A percentile compares a stretch with the other conserved stretches of the same genome.
Evolutionary conservation across 345 rosid species (phyloP).

Genomic region (Microcos paniculata): DNA sequence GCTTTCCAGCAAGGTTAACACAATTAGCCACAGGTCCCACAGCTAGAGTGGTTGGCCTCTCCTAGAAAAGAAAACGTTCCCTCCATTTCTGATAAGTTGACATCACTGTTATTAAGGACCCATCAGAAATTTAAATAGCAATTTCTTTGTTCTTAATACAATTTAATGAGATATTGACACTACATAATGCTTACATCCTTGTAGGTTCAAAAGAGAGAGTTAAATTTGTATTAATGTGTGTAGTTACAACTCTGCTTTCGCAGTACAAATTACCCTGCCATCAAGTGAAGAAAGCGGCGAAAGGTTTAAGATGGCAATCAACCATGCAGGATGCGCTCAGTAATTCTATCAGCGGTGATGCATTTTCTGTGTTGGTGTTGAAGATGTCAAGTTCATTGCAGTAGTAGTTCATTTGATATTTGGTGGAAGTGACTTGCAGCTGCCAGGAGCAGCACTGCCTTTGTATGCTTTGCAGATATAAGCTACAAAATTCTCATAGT

Average conservation of each 20-base stretch:
- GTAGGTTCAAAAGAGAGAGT: no score
- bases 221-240: no score
- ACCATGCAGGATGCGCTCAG: neutral
- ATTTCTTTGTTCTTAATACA: neutral
- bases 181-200: no score
- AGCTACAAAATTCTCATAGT: slow-evolving; percentile 29
- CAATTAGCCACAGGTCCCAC: neutral
- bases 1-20: neutral
- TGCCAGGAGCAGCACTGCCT: slow-evolving; percentile 25
- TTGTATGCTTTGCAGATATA: slow-evolving; percentile 40
- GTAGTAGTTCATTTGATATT: neutral
- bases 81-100: no score
- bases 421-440: slow-evolving; percentile 23
- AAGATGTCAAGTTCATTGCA: neutral
- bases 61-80: neutral
- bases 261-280: no score
- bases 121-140: neutral
- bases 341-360: neutral
- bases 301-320: neutral
- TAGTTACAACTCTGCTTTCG: no score
- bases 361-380: neutral
- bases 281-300: neutral
- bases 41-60: neutral
- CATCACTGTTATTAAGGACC: no score
- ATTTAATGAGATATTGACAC: neutral